Evolutionary conservation across 2,329 filamentous ascomycete species (phyloP).

Genomic region (Triangularia setosa): DNA sequence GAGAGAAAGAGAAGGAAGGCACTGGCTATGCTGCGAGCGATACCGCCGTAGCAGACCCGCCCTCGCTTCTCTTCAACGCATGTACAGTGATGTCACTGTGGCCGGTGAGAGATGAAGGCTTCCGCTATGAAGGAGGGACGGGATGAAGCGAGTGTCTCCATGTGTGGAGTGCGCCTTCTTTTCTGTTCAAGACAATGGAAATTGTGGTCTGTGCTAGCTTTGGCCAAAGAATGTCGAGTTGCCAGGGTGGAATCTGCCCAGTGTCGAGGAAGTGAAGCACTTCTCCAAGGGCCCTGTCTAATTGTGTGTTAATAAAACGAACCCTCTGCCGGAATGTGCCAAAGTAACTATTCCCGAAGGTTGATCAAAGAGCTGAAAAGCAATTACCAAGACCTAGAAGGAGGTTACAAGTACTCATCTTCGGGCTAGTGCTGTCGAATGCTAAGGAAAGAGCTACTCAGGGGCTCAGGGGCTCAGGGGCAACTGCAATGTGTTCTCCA

Average conservation of each 20-base stretch:
- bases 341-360: no score
- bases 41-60: neutral
- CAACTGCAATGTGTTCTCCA: no score
- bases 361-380: no score
- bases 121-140: neutral
- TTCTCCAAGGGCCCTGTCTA: no score
- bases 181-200: neutral
- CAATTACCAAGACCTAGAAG: no score
- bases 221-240: no score
- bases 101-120: neutral
- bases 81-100: neutral
- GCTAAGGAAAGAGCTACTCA: neutral
- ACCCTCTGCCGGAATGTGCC: no score
- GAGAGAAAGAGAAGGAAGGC: neutral
- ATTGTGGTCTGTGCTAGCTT: neutral
- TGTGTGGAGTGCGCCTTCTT: neutral
- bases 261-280: no score
- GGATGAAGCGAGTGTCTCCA: neutral
- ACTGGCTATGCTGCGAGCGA: neutral
- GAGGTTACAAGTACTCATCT: no score
- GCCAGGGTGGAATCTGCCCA: no score
- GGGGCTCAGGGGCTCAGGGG: neutral
- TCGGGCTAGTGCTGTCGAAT: no score
- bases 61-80: neutral
- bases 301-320: no score